Evolutionary conservation across 2,329 filamentous ascomycete genomes (phyloP).

Genomic region (Clonostachys solani): DNA sequence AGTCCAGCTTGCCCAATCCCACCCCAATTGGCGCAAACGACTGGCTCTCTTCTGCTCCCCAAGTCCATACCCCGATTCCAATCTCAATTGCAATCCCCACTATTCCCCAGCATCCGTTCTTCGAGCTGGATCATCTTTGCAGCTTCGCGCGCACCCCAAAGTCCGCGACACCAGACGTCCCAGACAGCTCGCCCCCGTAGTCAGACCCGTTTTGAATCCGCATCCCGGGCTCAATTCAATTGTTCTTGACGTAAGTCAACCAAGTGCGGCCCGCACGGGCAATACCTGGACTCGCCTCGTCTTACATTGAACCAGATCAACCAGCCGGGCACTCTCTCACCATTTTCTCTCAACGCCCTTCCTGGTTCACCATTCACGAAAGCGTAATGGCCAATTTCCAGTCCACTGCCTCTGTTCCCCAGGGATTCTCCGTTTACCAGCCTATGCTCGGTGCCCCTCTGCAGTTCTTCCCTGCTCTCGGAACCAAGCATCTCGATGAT

Average conservation of each 20-base stretch:
- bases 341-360: background rate
- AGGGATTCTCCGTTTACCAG: slow-evolving; percentile 59
- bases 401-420: slow-evolving; percentile 14
- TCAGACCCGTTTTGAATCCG: background rate
- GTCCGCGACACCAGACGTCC: background rate
- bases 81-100: too few species aligned
- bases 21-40: too few species aligned
- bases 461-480: slow-evolving; percentile 63
- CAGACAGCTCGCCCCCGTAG: background rate
- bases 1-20: too few species aligned
- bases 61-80: too few species aligned
- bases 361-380: background rate
- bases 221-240: background rate
- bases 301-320: slow-evolving; percentile 1
- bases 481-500: slow-evolving; percentile 55
- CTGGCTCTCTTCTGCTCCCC: too few species aligned
- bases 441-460: slow-evolving; percentile 50
- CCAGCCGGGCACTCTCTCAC: background rate
- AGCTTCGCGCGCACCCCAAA: too few species aligned
- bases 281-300: background rate
- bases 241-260: background rate
- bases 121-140: too few species aligned
- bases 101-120: too few species aligned
- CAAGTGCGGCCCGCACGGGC: background rate
- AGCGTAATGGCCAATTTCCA: slow-evolving; percentile 17